Base-by-base conservation (phyloP, 177 flowering plant species). In the Tripterygium wilfordii region DNA sequence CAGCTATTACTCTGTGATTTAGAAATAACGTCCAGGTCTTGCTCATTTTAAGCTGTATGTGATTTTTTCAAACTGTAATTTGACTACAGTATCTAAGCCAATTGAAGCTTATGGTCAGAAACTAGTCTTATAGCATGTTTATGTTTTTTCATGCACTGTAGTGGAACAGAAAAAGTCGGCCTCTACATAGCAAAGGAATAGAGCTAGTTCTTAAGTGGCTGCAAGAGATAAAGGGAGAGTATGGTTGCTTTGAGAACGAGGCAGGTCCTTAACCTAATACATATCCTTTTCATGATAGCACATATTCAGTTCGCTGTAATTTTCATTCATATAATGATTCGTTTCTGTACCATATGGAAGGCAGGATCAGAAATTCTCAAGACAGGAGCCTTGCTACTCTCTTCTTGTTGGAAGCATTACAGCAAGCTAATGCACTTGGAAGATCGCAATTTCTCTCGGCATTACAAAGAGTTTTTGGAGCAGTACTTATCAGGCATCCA, bases 361-460 rank as follows among this genome's bases (percentile, higher is more conserved):
- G 50, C 76, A 88, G 88, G 68, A 30, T 49, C 56, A 32, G 49
- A 58, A 41, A 49, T 49, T 48, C 30, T 58, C 10, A 73, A 62
- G 58, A 55, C 71, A 29, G 80, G 84, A 57, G 50, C 52, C 8
- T 56, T 67, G 57, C 60, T 85, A 51, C 80, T 88, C 25, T 71
- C 76, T 43, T 88, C 95, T 57, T 88, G 95, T 64, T 81, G 95
- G 95, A 88, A 75, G 72, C 85, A 85, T 64, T 88, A 79, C 48
- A 55, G 79, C 60, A 56, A 64, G 60, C 80, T 83, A 31, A 53
- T 79, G 66, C 77, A 60, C 53, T 61, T 88, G 63, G 89, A 76
- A 63, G 85, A 85, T 58, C 64, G 23, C 45, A 68, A 60, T 40
- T 54, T 73, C 53, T 52, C 77, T 51, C 64, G 61, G 56, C 49